Evolutionary conservation across 768 basidiomycete species (phyloP).

Genomic region (Naganishia vishniacii): DNA sequence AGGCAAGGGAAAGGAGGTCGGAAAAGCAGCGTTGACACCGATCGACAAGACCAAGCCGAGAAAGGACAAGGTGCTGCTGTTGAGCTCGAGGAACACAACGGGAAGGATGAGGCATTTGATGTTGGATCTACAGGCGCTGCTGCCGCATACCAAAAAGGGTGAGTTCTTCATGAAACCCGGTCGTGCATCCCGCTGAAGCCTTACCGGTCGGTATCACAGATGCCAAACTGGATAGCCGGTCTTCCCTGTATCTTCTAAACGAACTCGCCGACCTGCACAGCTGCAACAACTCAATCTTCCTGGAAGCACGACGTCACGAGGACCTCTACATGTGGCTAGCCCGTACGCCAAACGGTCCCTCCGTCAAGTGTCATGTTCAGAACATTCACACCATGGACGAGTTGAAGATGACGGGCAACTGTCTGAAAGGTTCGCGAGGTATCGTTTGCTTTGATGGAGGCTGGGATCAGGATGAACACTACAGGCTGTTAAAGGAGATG

Average conservation of each 20-base stretch:
- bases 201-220: too few species aligned
- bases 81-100: constrained; percentile 88
- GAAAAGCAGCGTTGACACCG: constrained; percentile 12
- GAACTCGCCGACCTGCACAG: constrained; percentile 95
- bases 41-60: constrained; percentile 58
- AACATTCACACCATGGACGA: constrained; percentile 99
- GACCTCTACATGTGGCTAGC: constrained; percentile 95
- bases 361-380: constrained; percentile 94
- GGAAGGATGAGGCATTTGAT: constrained; percentile 96
- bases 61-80: constrained; percentile 88
- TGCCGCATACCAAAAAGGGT: constrained; percentile 98
- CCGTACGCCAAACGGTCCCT: constrained; percentile 95
- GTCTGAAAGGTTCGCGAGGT: constrained; percentile 88
- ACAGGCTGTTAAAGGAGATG: constrained; percentile 79
- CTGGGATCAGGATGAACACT: constrained; percentile 79
- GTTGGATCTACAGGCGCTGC: constrained; percentile 80
- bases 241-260: constrained; percentile 81
- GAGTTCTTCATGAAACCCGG: constrained; percentile 33
- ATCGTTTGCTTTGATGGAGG: constrained; percentile 83
- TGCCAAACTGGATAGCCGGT: constrained; percentile 94
- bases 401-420: constrained; percentile 98
- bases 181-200: background rate
- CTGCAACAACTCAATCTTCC: constrained; percentile 95
- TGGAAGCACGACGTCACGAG: constrained; percentile 91
- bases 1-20: constrained; percentile 31